phyloP scores from a whole-genome alignment of 805 yeast species.

The Candida stauntonica region DNA sequence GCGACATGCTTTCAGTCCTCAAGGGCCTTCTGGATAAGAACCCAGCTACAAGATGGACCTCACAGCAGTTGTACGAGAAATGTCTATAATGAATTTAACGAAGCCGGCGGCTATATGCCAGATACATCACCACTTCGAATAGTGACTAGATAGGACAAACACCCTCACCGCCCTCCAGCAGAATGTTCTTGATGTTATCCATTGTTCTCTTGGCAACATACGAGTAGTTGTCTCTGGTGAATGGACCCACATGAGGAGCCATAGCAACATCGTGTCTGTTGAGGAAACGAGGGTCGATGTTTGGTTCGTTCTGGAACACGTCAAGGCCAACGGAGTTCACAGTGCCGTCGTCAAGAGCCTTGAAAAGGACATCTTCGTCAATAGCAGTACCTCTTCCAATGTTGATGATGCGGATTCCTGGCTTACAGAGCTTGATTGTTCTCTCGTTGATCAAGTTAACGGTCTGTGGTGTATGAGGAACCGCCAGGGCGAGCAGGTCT shows the following conservation, averaged over 20 bases:
- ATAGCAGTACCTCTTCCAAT: constrained; percentile 73
- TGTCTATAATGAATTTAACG: too few species aligned
- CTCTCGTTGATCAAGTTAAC: constrained; percentile 46
- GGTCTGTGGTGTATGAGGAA: constrained; percentile 63
- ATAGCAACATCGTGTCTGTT: constrained; percentile 55
- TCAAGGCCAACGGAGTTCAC: constrained; percentile 68
- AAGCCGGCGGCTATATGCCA: neutral
- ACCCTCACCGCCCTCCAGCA: constrained; percentile 13
- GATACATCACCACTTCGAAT: neutral
- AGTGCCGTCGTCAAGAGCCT: constrained; percentile 55
- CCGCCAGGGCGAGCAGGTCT: constrained; percentile 60
- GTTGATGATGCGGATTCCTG: constrained; percentile 61
- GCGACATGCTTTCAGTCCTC: too few species aligned
- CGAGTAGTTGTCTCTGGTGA: constrained; percentile 53
- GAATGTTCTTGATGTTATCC: constrained; percentile 36
- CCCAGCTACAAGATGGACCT: too few species aligned
- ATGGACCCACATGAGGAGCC: constrained; percentile 68
- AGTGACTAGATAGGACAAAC: constrained; percentile 2
- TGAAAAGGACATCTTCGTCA: constrained; percentile 60
- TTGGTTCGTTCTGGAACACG: constrained; percentile 65
- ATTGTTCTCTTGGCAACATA: constrained; percentile 50
- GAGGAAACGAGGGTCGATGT: constrained; percentile 43
- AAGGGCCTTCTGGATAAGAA: too few species aligned
- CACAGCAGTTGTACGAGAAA: too few species aligned
- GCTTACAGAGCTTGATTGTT: constrained; percentile 42